Percentiles rank a stretch among this genome's conserved stretches.
These are phyloP conservation scores for Tolypocladium cylindrosporum DNA, from an alignment of 2,329 filamentous ascomycete species.

Conservation along the genomic window DNA sequence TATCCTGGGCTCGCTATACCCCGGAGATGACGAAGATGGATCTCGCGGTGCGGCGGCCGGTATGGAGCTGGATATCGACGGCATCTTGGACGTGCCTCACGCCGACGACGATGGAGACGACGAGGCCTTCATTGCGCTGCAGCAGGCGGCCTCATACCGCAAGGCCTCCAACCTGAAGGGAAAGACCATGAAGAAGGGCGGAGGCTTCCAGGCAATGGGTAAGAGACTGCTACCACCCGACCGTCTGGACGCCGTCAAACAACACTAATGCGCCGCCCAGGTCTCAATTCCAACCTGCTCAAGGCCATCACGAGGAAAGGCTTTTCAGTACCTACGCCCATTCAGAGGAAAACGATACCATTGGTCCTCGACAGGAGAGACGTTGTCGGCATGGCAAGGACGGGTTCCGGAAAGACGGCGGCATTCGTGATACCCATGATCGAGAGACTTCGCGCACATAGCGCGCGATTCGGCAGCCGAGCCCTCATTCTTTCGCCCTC, in stretches of 20 bases:
- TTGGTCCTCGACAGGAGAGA: conserved; percentile 82
- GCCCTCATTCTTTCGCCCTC: conserved; percentile 87
- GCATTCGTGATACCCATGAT: conserved; percentile 99
- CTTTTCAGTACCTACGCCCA: conserved; percentile 91
- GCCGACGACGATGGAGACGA: conserved; percentile 54
- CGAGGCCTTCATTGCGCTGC: conserved; percentile 81
- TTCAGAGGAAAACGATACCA: conserved; percentile 94
- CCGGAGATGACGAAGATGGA: conserved; percentile 43
- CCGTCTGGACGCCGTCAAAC: neutral
- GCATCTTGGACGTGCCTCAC: conserved; percentile 45
- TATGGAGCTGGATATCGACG: conserved; percentile 46
- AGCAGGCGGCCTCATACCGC: conserved; percentile 78
- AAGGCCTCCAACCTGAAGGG: conserved; percentile 77
- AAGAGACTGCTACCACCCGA: conserved; percentile 9
- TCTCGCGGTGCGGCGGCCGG: conserved; percentile 24
- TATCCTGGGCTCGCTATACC: conserved; percentile 70
- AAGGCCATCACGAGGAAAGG: conserved; percentile 91
- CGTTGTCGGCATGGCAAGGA: conserved; percentile 97
- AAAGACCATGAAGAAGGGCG: conserved; percentile 83
- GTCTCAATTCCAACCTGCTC: conserved; percentile 70
- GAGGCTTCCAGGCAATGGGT: conserved; percentile 95
- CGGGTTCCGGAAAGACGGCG: conserved; percentile 97
- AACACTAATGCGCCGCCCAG: conserved; percentile 22
- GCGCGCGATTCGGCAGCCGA: conserved; percentile 73
- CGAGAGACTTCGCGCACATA: conserved; percentile 82